Conservation (phyloP, 2,329 filamentous ascomycete species). For the Furcasterigmium sp. region DNA sequence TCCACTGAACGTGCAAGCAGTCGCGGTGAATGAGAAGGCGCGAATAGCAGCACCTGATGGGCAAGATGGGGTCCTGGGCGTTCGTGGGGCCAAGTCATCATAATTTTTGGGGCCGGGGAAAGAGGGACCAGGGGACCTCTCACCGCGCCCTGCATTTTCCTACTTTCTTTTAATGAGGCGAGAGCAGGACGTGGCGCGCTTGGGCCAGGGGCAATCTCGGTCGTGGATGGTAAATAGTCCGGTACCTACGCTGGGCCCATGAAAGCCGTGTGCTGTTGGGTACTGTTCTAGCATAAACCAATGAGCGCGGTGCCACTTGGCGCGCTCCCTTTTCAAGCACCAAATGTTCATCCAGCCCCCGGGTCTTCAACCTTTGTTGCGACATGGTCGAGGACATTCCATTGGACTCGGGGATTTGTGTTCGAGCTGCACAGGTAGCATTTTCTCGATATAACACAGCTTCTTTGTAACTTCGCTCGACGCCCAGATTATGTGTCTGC, state of each 20-base stretch:
- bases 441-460: too few relatives aligned
- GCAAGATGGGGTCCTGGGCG: too few relatives aligned
- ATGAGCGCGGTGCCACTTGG: not conserved
- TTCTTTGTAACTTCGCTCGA: too few relatives aligned
- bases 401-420: too few relatives aligned
- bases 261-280: not conserved
- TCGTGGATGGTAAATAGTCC: not conserved
- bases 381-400: too few relatives aligned
- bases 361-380: too few relatives aligned
- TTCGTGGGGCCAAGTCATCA: constrained; percentile 1
- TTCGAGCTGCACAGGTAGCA: too few relatives aligned
- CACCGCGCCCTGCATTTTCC: not conserved
- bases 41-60: not conserved
- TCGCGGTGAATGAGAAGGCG: not conserved
- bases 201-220: constrained; percentile 1
- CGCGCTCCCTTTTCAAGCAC: not conserved
- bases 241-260: not conserved
- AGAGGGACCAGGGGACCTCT: not conserved
- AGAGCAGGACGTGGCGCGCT: not conserved
- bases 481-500: too few relatives aligned
- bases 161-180: not conserved
- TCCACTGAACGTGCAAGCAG: too few relatives aligned
- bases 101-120: constrained; percentile 1
- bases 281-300: not conserved
- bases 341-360: too few relatives aligned